Base-by-base conservation (phyloP, 768 basidiomycete genomes). In the Leccinum variicolor region DNA sequence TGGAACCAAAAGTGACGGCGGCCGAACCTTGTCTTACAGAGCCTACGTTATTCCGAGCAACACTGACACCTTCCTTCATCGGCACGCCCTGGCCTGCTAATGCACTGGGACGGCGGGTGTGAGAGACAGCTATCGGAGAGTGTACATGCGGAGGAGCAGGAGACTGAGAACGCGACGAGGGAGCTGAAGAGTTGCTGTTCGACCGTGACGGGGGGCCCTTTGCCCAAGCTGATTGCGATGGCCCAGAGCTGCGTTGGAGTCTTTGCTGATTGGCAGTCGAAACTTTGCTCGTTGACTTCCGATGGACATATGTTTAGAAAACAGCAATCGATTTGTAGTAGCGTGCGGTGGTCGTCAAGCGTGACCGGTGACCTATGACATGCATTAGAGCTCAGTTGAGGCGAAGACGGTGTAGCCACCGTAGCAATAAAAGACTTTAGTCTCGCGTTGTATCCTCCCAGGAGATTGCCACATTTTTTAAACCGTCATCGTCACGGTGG, bases 191-290 rank as follows among this genome's bases (percentile, higher is more conserved):
- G 13, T 56, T 70, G 60, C 65, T 76, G 63, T 73, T 81, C 76
- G n/a, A n/a, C n/a, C n/a, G n/a, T n/a, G 82, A 81, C 55, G 93
- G 92, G 52, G 92, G 92, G 73, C 92, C 92, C 81, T 77, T 88
- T 77, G 89, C 78, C 93, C 93, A 96, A 80, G 91, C 92, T 76
- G 92, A 92, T 81, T 85, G 84, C 79, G 81, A 73, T 73, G 87
- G 77, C 26, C 26, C 26, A 26, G 78, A 87, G 84, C 82, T 80
- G 84, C 77, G 84, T 73, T 75, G 82, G 81, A 79, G 77, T 86
- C 84, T 86, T 87, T 77, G 77, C 78, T 74, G 88, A 78, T 74
- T n/a, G n/a, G 84, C 80, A 74, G 87, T 83, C 65, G 89, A 85
- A 77, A 84, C 84, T 87, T 88, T 94, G 90, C 90, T 95, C 93